phyloP scores from a whole-genome alignment of 257 asterid species.

The Solanum chiquidenum region DNA sequence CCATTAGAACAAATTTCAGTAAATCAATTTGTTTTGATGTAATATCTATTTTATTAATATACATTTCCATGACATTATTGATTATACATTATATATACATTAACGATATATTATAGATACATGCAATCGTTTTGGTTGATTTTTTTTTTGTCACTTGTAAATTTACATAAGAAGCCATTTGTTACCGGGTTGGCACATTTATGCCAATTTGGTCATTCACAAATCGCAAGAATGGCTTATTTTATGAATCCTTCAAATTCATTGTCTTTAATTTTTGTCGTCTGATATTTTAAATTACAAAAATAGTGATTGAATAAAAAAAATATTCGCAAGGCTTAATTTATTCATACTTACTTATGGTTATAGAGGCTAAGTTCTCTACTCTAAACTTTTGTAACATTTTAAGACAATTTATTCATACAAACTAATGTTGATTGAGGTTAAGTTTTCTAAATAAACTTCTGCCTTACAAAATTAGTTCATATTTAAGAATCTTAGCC shows the following conservation, averaged over 20 bases:
- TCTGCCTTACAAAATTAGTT: background rate
- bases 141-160: too few relatives aligned
- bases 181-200: background rate
- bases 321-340: background rate
- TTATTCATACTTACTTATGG: background rate
- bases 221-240: background rate
- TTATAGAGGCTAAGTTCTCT: background rate
- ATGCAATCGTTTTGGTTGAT: background rate
- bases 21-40: background rate
- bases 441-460: too few relatives aligned
- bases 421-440: background rate
- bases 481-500: background rate
- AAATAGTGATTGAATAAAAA: too few relatives aligned
- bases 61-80: background rate
- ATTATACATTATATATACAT: background rate
- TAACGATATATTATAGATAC: background rate
- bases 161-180: background rate
- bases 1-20: background rate
- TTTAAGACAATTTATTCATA: background rate
- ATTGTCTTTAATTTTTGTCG: too few relatives aligned
- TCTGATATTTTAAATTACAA: too few relatives aligned
- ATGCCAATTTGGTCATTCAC: background rate
- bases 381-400: background rate
- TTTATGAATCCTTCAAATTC: too few relatives aligned
- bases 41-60: background rate